These are phyloP conservation scores for Russula virescens DNA, from an alignment of 768 basidiomycete species.

Conservation along the genomic window DNA sequence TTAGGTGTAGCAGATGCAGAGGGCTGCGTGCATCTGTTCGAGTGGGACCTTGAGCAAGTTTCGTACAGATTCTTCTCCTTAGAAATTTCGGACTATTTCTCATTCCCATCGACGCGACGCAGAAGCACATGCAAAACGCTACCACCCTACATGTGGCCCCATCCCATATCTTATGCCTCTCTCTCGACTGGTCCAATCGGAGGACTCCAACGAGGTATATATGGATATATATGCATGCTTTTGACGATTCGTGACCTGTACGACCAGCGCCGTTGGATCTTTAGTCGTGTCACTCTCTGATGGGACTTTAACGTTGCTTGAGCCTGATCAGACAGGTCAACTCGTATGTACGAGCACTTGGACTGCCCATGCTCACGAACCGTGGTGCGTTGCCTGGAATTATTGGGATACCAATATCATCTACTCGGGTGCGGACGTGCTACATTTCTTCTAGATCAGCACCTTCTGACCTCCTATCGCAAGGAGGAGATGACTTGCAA, in stretches of 20 bases:
- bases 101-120: not conserved
- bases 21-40: slow-evolving; percentile 64
- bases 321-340: slow-evolving; percentile 39
- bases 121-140: slow-evolving; percentile 34
- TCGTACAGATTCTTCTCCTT: slow-evolving; percentile 8
- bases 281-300: slow-evolving; percentile 80
- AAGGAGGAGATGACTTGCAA: slow-evolving; percentile 90
- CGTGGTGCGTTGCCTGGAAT: slow-evolving; percentile 92
- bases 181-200: slow-evolving; percentile 89
- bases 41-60: slow-evolving; percentile 49
- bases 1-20: slow-evolving; percentile 83
- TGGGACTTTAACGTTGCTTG: slow-evolving; percentile 62
- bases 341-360: slow-evolving; percentile 53
- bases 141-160: slow-evolving; percentile 45
- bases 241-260: not conserved
- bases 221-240: not conserved
- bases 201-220: slow-evolving; percentile 42
- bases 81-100: not conserved
- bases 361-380: slow-evolving; percentile 89
- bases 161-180: slow-evolving; percentile 69
- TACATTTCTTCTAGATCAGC: not conserved
- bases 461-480: not conserved
- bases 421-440: slow-evolving; percentile 62
- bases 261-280: slow-evolving; percentile 43
- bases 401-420: slow-evolving; percentile 75